Evolutionary conservation across 371 early-diverging fungal species (phyloP), one percentile per base, ranked within the genome.

Genomic region (Coemansia sp.): DNA sequence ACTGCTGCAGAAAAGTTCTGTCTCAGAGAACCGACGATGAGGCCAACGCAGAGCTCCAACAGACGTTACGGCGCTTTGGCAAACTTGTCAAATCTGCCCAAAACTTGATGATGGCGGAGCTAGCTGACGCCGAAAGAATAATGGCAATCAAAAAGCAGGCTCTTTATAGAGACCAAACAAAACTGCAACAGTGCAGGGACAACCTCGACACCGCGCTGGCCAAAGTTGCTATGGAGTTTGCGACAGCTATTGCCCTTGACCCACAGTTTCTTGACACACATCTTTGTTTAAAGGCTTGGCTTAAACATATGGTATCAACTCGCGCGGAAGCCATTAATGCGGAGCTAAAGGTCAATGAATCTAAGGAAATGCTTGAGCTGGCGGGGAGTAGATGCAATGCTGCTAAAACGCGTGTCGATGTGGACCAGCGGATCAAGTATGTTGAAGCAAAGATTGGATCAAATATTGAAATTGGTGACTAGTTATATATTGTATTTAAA

Each of bases 391-490:
- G 54, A 13, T 26, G 8, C 31, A 54, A 54, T 13, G 54, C 14
- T 29, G 29, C 31, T 4, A 26, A 54, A 26, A 13, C 31, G 29
- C 26, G n/a, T 24, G 16, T 6, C 14, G 54, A 29, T 16, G 26
- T 54, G 26, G 54, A 54, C 2, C 54, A 54, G n/a, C 54, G 31
- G 11, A 54, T 54, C 54, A 29, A 26, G 13, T 16, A 54, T 26
- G n/a, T 29, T 5, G 14, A 29, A n/a, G 29, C 54, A 29, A 54
- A 16, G 0, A 29, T 54, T 26, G 16, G 27, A 16, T 54, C 31
- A 27, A 54, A 29, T 13, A 24, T 54, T 8, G 13, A 27, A 24
- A 54, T 16, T 14, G 31, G 8, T 6, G 21, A 52, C 21, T 52
- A 22, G 22, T 22, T 21, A 5, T 51, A 21, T 45, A 16, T 16